Evolutionary conservation across 805 yeast genomes (phyloP), one percentile per base, ranked within the genome.

Genomic region (Monosporozyma solicola): DNA sequence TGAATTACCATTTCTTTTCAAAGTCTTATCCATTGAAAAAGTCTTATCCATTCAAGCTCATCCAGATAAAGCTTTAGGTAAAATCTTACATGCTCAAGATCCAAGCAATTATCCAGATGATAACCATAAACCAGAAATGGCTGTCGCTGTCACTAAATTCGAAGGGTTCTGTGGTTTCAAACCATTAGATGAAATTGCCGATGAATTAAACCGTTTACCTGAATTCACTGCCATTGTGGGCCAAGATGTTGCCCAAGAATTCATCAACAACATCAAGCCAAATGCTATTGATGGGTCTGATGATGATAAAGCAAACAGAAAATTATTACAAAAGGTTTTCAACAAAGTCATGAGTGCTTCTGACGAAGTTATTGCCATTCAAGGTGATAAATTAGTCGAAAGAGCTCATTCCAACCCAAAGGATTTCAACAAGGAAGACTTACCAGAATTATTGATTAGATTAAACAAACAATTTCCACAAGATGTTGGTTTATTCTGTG

Each of bases 51-150:
- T 94, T 68, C 99, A 94, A 74, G 98, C 99, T 22, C 99, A 94
- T 68, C 99, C 99, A 31, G 97, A 94, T 73, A 94, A 94, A 74
- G 68, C 76, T 13, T 76, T 94, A 54, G 99, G 86, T 41, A 81
- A 78, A 48, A 80, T 80, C 57, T 77, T 94, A 62, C 96, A 86
- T 65, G 78, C 78, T 16, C 72, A 76, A 31, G 98, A 94, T 72
- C 98, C 99, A 53, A 82, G 83, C 63, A 87, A 94, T 73, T 94
- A 94, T 69, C 98, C 98, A 3, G 99, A 94, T 73, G 95, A 85
- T 69, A 94, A 94, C 75, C 99, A 94, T 73, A 94, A 94, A 75
- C 99, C 99, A n/a, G 99, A 94, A 72, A 94, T 94, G 99, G 98
- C 99, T 50, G 82, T 94, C 65, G 99, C 99, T 8, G 83, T 94